Conservation (phyloP, 345 rosid species). For the Bruguiera gymnorhiza region DNA sequence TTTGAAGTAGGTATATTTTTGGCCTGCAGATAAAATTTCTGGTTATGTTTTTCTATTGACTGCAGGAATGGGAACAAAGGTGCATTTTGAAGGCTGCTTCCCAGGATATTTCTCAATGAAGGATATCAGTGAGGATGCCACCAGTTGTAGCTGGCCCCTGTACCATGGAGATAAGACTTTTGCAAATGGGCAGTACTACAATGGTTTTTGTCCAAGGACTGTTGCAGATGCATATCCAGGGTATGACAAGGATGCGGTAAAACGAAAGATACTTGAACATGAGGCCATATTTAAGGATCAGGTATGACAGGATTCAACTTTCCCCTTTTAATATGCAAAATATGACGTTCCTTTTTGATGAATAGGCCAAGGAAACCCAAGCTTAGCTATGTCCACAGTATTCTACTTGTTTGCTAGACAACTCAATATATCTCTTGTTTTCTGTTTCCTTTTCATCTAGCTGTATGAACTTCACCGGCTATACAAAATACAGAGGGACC, state of each 20-base stretch:
- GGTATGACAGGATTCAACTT: slow-evolving; percentile 37
- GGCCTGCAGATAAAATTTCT: slow-evolving; percentile 1
- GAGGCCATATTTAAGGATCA: slow-evolving; percentile 79
- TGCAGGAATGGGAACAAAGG: slow-evolving; percentile 76
- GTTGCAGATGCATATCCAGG: slow-evolving; percentile 42
- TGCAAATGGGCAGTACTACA: slow-evolving; percentile 48
- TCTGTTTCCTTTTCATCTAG: slow-evolving; percentile 29
- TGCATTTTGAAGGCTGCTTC: slow-evolving; percentile 65
- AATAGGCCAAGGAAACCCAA: slow-evolving; percentile 4
- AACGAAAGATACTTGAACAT: slow-evolving; percentile 77
- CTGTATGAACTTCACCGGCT: slow-evolving; percentile 68
- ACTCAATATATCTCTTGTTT: slow-evolving; percentile 14
- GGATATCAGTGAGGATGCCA: slow-evolving; percentile 66
- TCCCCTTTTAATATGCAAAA: background rate
- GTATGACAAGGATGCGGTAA: slow-evolving; percentile 55
- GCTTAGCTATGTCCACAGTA: slow-evolving; percentile 24
- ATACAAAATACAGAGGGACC: slow-evolving; percentile 55
- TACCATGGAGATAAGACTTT: slow-evolving; percentile 44
- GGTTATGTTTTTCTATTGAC: slow-evolving; percentile 13
- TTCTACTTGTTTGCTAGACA: slow-evolving; percentile 22
- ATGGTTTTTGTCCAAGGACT: slow-evolving; percentile 43
- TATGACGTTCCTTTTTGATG: slow-evolving; percentile 8
- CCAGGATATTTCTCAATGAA: slow-evolving; percentile 60
- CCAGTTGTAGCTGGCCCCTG: slow-evolving; percentile 57
- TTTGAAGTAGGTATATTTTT: background rate